Evolutionary conservation across 2,329 filamentous ascomycete genomes (phyloP), one percentile per base, ranked within the genome.

Genomic region (Hypoxylon sp.): DNA sequence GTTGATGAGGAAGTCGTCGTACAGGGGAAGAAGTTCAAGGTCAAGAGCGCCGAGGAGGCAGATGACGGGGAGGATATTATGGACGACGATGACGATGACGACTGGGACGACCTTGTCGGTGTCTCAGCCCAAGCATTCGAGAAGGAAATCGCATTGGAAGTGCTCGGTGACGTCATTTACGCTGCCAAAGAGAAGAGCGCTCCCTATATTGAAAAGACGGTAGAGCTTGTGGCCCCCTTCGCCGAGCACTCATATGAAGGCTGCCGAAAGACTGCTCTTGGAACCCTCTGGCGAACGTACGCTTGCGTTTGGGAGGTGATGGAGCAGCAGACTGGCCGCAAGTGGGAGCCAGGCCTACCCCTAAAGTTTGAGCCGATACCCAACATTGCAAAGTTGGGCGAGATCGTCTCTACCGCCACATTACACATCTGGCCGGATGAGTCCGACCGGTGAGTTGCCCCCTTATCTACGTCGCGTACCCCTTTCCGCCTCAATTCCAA

Each of bases 131-230:
- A 98, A 61, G 94, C 95, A 24, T 88, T 97, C 75, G 96, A 98
- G 86, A 98, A 98, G 83, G 96, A 99, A 82, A 97, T 98, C 75
- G 95, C 96, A 39, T 90, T 97, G 48, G 96, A 99, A 80, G 94
- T 98, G 5, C 88, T 98, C 37, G 96, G 94, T 71, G 96, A 99
- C 78, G 90, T 99, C 69, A 91, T 98, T 76, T 94, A 89, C 79
- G 87, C 87, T 74, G 83, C 88, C 63, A 82, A 97, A 73, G 90
- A 93, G 4, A 76, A 71, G 68, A 77, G 76, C 52, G 71, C 74
- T 9, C 75, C 76, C 10, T 97, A 95, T 80, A 92, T 98, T 70
- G 91, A 97, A 84, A 92, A 93, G 84, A 94, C 94, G 6, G 89
- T 99, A 69, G 91, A 94, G 81, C 90, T 90, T 71, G 88, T 97